These are phyloP conservation scores for Filobasidium uniguttulatum DNA, from an alignment of 1,284 basidiomycete genomes.

Conservation along the genomic window DNA sequence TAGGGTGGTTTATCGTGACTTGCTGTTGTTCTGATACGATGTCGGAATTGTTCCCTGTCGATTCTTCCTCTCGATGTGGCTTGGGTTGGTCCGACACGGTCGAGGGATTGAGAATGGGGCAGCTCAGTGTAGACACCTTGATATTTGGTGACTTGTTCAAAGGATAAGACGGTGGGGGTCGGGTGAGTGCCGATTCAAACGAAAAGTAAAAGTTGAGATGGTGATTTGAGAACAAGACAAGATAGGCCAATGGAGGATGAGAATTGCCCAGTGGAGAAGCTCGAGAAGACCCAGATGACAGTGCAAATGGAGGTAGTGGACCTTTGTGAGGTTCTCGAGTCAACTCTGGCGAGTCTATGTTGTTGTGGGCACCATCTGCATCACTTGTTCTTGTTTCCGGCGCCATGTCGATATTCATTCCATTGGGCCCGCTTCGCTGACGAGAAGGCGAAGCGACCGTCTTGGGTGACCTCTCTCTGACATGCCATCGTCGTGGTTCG, in stretches of 20 bases:
- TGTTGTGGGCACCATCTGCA: neutral
- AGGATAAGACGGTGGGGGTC: neutral
- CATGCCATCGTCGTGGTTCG: slow-evolving; percentile 4
- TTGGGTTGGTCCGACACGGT: slow-evolving; percentile 1
- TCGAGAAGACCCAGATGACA: no score
- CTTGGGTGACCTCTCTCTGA: neutral
- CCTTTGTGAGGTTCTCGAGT: neutral
- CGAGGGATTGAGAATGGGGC: slow-evolving; percentile 8
- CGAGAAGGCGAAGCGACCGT: no score
- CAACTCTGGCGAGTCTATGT: neutral
- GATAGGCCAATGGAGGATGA: neutral
- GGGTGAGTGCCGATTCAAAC: neutral
- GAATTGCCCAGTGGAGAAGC: neutral
- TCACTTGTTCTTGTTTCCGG: neutral
- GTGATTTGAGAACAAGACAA: slow-evolving; percentile 7
- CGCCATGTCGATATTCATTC: neutral
- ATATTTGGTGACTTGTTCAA: slow-evolving; percentile 1
- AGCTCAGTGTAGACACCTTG: slow-evolving; percentile 7
- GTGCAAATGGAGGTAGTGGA: slow-evolving; percentile 2
- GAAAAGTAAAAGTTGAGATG: slow-evolving; percentile 10
- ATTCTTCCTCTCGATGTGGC: neutral
- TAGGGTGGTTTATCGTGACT: neutral
- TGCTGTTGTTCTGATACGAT: no score
- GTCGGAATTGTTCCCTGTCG: no score
- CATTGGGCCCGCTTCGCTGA: neutral